Conservation (phyloP, 2,329 filamentous ascomycete species). For the Didymosphaeria variabile region DNA sequence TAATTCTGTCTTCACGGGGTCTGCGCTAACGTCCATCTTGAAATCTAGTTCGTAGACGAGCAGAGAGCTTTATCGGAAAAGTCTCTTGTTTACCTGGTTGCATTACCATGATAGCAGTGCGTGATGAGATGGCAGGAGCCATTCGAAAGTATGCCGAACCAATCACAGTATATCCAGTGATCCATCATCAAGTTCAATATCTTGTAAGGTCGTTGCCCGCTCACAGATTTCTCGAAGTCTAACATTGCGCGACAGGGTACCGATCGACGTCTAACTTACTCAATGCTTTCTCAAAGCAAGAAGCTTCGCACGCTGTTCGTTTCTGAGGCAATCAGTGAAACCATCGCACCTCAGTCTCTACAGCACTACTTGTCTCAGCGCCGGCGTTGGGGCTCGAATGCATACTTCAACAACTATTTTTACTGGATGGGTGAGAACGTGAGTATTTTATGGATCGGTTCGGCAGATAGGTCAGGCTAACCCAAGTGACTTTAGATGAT, state of each 20-base stretch:
- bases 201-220: conserved; percentile 2
- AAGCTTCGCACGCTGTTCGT: conserved; percentile 13
- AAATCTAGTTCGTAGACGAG: conserved; percentile 10
- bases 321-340: conserved; percentile 14
- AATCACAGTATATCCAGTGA: conserved; percentile 1
- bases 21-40: background rate
- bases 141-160: conserved; percentile 14
- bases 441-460: background rate
- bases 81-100: conserved; percentile 14
- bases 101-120: conserved; percentile 15
- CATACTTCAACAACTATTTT: conserved; percentile 15
- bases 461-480: background rate
- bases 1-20: background rate
- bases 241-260: conserved; percentile 2
- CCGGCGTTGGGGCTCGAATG: conserved; percentile 13
- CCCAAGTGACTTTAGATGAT: background rate
- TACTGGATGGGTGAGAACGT: conserved; percentile 15
- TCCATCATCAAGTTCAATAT: conserved; percentile 14
- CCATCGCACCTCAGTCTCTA: conserved; percentile 13
- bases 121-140: conserved; percentile 11
- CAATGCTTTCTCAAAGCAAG: conserved; percentile 14
- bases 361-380: conserved; percentile 14
- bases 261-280: conserved; percentile 12
- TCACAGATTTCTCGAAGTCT: background rate
- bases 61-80: conserved; percentile 10